Evolutionary conservation across 495 filamentous ascomycete species (phyloP).

Genomic region (Chaetomium fimeti): DNA sequence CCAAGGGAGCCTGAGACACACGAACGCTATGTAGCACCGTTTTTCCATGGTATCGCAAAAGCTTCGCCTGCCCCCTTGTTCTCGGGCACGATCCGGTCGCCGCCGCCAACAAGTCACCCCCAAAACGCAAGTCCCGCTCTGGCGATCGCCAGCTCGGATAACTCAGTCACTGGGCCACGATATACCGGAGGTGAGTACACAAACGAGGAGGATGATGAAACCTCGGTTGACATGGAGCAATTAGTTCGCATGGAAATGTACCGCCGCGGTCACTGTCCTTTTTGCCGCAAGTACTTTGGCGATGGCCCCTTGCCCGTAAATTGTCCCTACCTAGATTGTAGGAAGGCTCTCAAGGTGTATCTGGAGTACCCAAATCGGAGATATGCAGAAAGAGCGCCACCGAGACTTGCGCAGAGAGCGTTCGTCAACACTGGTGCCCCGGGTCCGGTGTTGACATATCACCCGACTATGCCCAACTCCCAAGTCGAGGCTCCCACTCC

Average conservation of each 20-base stretch:
- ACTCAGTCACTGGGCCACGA: neutral
- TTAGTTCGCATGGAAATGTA: conserved; percentile 20
- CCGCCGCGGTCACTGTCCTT: conserved; percentile 20
- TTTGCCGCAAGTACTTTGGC: conserved; percentile 11
- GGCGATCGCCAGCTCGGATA: neutral
- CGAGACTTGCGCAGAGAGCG: conserved; percentile 16
- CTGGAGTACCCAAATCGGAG: conserved; percentile 6
- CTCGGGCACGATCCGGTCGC: neutral
- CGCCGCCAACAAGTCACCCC: neutral
- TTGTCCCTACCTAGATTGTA: conserved; percentile 15
- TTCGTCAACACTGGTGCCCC: neutral
- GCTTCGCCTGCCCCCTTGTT: neutral
- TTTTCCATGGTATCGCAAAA: neutral
- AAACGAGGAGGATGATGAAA: conserved; percentile 3
- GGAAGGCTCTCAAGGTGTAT: conserved; percentile 9
- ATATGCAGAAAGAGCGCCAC: conserved; percentile 11
- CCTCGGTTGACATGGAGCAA: conserved; percentile 15
- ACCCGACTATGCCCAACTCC: neutral
- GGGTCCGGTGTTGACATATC: neutral
- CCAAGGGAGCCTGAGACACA: neutral
- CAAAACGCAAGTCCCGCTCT: conserved; percentile 1
- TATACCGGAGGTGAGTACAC: neutral
- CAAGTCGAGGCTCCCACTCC: neutral
- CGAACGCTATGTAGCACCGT: neutral
- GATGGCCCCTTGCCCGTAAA: neutral